phyloP scores from a whole-genome alignment of 2,329 filamentous ascomycete genomes.

The Cordyceps fumosorosea region DNA sequence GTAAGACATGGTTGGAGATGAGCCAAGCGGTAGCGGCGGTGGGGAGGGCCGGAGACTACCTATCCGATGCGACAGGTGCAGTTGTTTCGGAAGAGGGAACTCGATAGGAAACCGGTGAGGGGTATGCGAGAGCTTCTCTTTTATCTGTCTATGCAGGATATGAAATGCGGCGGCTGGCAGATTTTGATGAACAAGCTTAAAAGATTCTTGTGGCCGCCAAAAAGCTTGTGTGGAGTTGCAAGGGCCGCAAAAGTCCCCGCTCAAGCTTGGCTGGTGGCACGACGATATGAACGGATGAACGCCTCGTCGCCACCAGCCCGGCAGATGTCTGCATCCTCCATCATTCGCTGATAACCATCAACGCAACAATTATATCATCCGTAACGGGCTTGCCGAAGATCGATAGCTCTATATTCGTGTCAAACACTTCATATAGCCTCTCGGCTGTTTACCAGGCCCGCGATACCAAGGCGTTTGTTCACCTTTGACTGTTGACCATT shows the following conservation, averaged over 20 bases:
- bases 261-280: neutral
- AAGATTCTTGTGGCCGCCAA: neutral
- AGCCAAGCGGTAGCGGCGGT: neutral
- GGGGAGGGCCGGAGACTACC: neutral
- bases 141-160: neutral
- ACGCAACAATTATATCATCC: neutral
- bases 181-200: neutral
- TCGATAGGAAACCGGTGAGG: neutral
- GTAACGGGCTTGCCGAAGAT: neutral
- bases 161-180: neutral
- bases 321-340: neutral
- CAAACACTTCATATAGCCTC: neutral
- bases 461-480: neutral
- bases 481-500: neutral
- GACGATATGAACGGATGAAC: neutral
- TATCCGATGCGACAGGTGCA: neutral
- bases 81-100: neutral
- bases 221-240: neutral
- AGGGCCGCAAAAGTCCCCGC: neutral
- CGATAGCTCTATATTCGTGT: neutral
- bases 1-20: slow-evolving; percentile 10
- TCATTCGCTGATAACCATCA: neutral
- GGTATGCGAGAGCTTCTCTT: neutral
- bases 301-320: neutral
- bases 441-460: too few species aligned